phyloP scores from a whole-genome alignment of 345 rosid genomes.

The Citrus reticulata region DNA sequence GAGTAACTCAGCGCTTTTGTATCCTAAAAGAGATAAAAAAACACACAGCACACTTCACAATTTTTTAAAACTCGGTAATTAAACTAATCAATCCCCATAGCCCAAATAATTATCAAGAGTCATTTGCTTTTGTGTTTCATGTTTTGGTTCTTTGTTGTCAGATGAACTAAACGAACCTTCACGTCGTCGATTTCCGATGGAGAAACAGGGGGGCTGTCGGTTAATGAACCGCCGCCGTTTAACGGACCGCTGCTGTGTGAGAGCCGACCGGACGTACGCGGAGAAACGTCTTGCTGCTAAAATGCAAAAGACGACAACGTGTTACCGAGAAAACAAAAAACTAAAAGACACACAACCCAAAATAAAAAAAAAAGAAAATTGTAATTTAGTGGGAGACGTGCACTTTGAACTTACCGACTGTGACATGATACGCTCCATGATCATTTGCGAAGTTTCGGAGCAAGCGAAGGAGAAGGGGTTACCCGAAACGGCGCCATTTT shows the following conservation, averaged over 20 bases:
- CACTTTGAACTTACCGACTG: conserved; percentile 73
- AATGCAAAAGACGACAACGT: not conserved
- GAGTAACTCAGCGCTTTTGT: conserved; percentile 26
- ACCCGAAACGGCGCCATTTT: conserved; percentile 55
- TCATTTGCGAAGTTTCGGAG: conserved; percentile 96
- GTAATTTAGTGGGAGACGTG: conserved; percentile 7
- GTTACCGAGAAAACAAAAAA: not conserved
- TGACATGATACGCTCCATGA: conserved; percentile 92
- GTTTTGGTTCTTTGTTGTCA: not conserved
- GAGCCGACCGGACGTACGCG: conserved; percentile 79
- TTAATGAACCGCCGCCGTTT: conserved; percentile 62
- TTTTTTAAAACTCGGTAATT: not conserved
- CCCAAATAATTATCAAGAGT: not conserved
- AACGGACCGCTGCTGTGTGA: conserved; percentile 91
- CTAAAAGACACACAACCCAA: not conserved
- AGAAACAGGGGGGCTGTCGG: conserved; percentile 97
- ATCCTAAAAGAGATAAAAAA: too few relatives aligned
- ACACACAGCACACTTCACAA: too few relatives aligned
- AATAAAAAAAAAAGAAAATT: not conserved
- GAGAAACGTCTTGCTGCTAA: conserved; percentile 83
- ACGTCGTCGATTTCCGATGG: conserved; percentile 75
- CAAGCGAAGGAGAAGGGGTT: conserved; percentile 94
- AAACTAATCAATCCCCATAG: not conserved
- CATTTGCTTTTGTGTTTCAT: not conserved
- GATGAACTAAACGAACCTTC: conserved; percentile 43